These are phyloP conservation scores for Suillus subaureus DNA, from an alignment of 768 basidiomycete species.

Conservation along the genomic window DNA sequence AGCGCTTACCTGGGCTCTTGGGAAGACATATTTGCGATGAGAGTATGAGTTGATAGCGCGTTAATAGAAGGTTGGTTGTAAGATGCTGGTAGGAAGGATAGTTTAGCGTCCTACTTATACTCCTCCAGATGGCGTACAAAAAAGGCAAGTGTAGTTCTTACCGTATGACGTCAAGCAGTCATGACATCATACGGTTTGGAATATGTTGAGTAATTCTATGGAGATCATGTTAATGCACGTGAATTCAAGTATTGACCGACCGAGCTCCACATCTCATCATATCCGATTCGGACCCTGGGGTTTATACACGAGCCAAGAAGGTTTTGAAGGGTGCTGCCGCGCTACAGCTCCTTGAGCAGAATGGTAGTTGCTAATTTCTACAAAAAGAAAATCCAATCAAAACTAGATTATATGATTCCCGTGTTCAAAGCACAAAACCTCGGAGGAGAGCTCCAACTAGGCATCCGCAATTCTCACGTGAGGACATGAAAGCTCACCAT, in stretches of 20 bases:
- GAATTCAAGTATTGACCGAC: not conserved
- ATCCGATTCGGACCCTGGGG: too few species aligned
- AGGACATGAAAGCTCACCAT: not conserved
- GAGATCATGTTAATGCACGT: not conserved
- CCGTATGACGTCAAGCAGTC: conserved; percentile 21
- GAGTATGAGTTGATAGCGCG: not conserved
- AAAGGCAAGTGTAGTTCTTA: conserved; percentile 30
- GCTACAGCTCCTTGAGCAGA: not conserved
- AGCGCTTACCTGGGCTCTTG: conserved; percentile 31
- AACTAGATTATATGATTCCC: not conserved
- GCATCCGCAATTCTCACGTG: not conserved
- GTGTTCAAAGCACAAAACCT: not conserved
- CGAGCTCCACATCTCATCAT: too few species aligned
- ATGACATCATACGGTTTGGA: conserved; percentile 32
- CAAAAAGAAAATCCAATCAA: not conserved
- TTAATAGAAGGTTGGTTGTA: conserved; percentile 11
- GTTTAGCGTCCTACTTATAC: conserved; percentile 28
- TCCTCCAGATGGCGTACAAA: conserved; percentile 20
- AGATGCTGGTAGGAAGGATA: not conserved
- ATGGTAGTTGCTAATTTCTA: not conserved
- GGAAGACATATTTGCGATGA: conserved; percentile 18
- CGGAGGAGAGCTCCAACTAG: not conserved
- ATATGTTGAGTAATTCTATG: not conserved
- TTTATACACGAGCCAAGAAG: too few species aligned
- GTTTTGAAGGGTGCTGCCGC: not conserved